These are phyloP conservation scores for Aspergillus sojae DNA, from an alignment of 2,329 filamentous ascomycete genomes.

Conservation along the genomic window DNA sequence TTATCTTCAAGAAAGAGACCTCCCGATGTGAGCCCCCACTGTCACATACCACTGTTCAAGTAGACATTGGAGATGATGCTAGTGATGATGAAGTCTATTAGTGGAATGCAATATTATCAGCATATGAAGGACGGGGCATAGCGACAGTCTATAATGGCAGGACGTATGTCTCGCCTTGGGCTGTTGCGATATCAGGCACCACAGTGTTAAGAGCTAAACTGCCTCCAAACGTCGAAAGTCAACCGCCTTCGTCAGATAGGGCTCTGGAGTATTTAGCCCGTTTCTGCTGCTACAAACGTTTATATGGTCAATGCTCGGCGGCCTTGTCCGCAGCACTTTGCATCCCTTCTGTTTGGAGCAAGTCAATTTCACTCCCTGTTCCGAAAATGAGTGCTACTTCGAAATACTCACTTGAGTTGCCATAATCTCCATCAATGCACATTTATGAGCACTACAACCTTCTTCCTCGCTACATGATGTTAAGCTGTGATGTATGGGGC, in stretches of 20 bases:
- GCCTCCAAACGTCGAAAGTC: not conserved
- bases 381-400: constrained; percentile 12
- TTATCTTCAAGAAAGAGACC: constrained; percentile 5
- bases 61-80: constrained; percentile 18
- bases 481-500: constrained; percentile 25
- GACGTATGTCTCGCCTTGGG: constrained; percentile 25
- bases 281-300: constrained; percentile 21
- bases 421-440: not conserved
- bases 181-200: constrained; percentile 12
- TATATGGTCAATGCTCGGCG: constrained; percentile 27
- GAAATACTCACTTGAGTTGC: not conserved
- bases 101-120: constrained; percentile 20
- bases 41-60: constrained; percentile 10
- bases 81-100: constrained; percentile 19
- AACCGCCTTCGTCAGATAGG: constrained; percentile 13
- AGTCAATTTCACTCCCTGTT: constrained; percentile 19
- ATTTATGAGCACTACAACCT: not conserved
- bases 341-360: constrained; percentile 17
- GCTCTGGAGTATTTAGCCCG: constrained; percentile 25
- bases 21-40: not conserved
- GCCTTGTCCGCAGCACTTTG: constrained; percentile 25
- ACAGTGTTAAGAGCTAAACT: constrained; percentile 8
- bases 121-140: constrained; percentile 16
- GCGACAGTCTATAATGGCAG: constrained; percentile 21
- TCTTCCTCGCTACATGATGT: not conserved